Evolutionary conservation across 768 basidiomycete genomes (phyloP).

Genomic region (Phylloporus sp.): DNA sequence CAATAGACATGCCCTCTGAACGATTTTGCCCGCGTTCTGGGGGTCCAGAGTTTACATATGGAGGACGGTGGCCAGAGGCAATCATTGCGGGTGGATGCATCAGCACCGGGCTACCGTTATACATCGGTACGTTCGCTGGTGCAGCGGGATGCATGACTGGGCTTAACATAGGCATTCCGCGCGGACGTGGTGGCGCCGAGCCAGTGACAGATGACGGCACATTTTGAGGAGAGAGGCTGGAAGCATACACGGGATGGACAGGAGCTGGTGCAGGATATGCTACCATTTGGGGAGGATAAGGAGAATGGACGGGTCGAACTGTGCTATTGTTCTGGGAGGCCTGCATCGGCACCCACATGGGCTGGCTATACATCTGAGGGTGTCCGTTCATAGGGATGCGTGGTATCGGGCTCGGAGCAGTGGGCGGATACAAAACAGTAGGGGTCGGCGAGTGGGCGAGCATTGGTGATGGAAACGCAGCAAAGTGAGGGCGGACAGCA

Average conservation of each 20-base stretch:
- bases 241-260: conserved; percentile 46
- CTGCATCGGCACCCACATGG: conserved; percentile 62
- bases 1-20: conserved; percentile 40
- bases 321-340: conserved; percentile 44
- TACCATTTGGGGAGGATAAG: conserved; percentile 64
- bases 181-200: conserved; percentile 39
- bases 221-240: conserved; percentile 38
- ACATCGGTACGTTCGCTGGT: conserved; percentile 46
- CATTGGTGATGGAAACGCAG: conserved; percentile 63
- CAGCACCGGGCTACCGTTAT: conserved; percentile 64
- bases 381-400: conserved; percentile 63
- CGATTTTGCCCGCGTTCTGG: conserved; percentile 49
- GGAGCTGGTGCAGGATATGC: conserved; percentile 56
- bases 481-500: conserved; percentile 54
- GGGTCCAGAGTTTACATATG: conserved; percentile 45
- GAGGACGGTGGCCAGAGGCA: conserved; percentile 28
- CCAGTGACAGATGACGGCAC: conserved; percentile 29
- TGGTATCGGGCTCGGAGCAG: conserved; percentile 62
- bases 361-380: conserved; percentile 54
- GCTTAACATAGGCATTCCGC: conserved; percentile 61
- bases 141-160: conserved; percentile 66
- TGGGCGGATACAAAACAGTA: conserved; percentile 60
- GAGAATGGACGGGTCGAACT: conserved; percentile 54
- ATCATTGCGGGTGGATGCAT: conserved; percentile 51
- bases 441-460: conserved; percentile 70